A percentile compares a stretch with the other conserved stretches of the same genome.
Evolutionary conservation across 768 basidiomycete genomes (phyloP).

Genomic region (Kwoniella sp.): DNA sequence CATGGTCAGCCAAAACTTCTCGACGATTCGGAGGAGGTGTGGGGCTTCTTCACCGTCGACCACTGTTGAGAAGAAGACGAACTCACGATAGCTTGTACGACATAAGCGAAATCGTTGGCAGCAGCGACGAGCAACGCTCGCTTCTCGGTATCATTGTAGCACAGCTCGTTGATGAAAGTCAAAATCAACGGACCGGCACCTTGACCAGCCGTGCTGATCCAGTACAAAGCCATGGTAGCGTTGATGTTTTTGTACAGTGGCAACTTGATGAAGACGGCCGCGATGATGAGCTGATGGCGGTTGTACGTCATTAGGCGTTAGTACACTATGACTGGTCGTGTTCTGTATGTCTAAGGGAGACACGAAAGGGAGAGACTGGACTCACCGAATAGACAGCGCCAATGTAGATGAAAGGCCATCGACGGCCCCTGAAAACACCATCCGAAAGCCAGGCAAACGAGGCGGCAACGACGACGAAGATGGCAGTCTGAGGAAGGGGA

Average conservation of each 20-base stretch:
- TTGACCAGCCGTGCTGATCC: constrained; percentile 21
- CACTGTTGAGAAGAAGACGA: no score
- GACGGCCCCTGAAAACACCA: constrained; percentile 33
- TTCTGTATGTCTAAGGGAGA: no score
- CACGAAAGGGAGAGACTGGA: not conserved
- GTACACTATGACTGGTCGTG: not conserved
- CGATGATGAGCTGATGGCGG: constrained; percentile 19
- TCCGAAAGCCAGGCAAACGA: constrained; percentile 41
- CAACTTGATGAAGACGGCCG: constrained; percentile 19
- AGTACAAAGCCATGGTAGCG: constrained; percentile 35
- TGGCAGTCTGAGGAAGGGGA: constrained; percentile 31
- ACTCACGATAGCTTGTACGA: constrained; percentile 44
- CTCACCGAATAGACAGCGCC: constrained; percentile 26
- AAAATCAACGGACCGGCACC: constrained; percentile 42
- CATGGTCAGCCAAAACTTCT: no score
- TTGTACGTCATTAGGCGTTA: not conserved
- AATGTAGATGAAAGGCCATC: constrained; percentile 45
- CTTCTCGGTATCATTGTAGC: constrained; percentile 37
- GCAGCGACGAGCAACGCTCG: constrained; percentile 39
- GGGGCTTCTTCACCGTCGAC: not conserved
- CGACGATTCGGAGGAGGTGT: not conserved
- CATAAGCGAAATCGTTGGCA: constrained; percentile 48
- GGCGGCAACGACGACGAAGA: constrained; percentile 32
- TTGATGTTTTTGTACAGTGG: constrained; percentile 34
- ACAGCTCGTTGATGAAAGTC: constrained; percentile 45